Base-by-base conservation (phyloP, 805 yeast species). In the Starmerella lactis-condensi region DNA sequence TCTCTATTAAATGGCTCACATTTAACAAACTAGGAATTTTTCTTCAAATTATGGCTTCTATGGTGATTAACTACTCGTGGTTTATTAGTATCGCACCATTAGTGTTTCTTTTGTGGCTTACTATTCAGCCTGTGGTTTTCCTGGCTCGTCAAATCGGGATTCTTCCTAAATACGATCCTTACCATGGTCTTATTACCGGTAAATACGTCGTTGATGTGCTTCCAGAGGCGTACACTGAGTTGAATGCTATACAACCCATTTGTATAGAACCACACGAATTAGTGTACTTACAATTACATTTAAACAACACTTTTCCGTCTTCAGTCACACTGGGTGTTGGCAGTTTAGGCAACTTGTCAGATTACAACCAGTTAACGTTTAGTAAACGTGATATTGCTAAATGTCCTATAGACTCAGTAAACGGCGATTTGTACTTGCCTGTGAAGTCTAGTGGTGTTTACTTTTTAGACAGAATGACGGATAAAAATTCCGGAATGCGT, bases 211-310 rank as follows among this genome's bases (percentile, higher is more conserved):
- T 89, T 38, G 76, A 83, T 46, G 76, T 77, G 38, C 58, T 89
- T 22, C 96, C 98, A 0, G 95, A 85, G 53, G 75, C 91, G 66
- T 18, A 60, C 67, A 4, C 65, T 64, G 37, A 89, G 98, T 55
- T 41, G 59, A 8, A 40, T 32, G 4, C 10, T 9, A 12, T 24
- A 16, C 29, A 5, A 11, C 12, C 4, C 9, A 15, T 17, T 10
- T 16, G 10, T 11, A 21, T 15, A 13, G 7, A 17, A 12, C 17
- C 43, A 50, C 56, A 30, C 35, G 24, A 30, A 7, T 45, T 50
- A 30, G 46, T 64, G 18, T 52, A 58, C 21, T 58, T 82, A 37
- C 94, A 96, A 5, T 60, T 89, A 10, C 69, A 72, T 41, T 65
- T 81, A 43, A 83, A 89, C 44, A 72, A 93, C 8, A 70, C 93